Conservation (phyloP, 208 protist genomes). For the Trypanosoma congolense region DNA sequence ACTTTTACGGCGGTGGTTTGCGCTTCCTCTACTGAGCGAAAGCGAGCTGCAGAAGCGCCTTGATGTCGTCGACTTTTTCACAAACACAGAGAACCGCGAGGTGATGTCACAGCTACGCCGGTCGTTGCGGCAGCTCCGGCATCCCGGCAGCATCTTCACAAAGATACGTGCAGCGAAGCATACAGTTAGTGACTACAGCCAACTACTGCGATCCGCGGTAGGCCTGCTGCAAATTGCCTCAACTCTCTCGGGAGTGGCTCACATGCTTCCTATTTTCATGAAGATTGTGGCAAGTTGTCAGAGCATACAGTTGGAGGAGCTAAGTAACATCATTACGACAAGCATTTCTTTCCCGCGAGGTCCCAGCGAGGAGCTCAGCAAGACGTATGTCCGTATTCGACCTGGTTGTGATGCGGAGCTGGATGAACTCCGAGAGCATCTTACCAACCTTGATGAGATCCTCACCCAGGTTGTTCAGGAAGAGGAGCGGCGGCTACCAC, state of each 20-base stretch:
- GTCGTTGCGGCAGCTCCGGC: constrained; percentile 40
- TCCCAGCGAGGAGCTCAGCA: constrained; percentile 8
- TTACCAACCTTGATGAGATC: constrained; percentile 14
- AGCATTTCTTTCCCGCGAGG: constrained; percentile 16
- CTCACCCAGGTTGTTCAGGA: constrained; percentile 20
- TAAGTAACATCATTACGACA: constrained; percentile 15
- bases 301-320: constrained; percentile 16
- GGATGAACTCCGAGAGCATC: constrained; percentile 25
- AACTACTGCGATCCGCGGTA: constrained; percentile 42
- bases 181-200: constrained; percentile 52
- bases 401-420: constrained; percentile 25
- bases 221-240: constrained; percentile 31
- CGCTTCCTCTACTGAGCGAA: constrained; percentile 45
- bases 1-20: constrained; percentile 78
- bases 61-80: constrained; percentile 66
- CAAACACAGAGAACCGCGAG: constrained; percentile 31
- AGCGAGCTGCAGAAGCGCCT: constrained; percentile 54
- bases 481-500: constrained; percentile 13
- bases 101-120: constrained; percentile 40
- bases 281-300: constrained; percentile 29
- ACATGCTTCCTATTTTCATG: constrained; percentile 16
- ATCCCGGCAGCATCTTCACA: constrained; percentile 59
- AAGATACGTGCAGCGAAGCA: constrained; percentile 57
- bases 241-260: constrained; percentile 16
- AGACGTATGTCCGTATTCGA: constrained; percentile 23